Evolutionary conservation across 2,329 filamentous ascomycete genomes (phyloP).

Genomic region (Trichoderma brevicompactum): DNA sequence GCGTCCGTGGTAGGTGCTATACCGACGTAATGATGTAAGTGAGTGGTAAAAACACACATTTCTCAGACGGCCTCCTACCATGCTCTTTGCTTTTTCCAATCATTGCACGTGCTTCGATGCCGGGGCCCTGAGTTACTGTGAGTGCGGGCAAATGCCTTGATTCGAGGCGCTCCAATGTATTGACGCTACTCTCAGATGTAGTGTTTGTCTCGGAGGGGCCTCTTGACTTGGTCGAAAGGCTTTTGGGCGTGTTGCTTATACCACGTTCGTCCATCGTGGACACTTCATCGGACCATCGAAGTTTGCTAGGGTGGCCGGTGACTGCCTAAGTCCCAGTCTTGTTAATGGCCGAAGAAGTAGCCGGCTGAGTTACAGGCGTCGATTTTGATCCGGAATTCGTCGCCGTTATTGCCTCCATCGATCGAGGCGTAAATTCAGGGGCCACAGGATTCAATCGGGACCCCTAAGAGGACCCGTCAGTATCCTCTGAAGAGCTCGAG

Average conservation of each 20-base stretch:
- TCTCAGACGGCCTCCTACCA: neutral
- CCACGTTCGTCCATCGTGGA: constrained; percentile 25
- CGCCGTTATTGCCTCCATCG: neutral
- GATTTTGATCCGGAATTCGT: neutral
- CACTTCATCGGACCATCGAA: constrained; percentile 41
- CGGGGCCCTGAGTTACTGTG: neutral
- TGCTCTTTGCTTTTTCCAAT: neutral
- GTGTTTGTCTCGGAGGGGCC: constrained; percentile 1
- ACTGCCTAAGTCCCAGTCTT: constrained; percentile 11
- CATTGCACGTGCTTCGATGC: neutral
- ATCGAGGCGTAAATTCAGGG: constrained; percentile 58
- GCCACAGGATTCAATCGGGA: constrained; percentile 61
- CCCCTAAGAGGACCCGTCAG: constrained; percentile 46
- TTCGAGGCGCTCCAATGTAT: constrained; percentile 27
- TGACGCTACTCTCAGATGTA: constrained; percentile 13
- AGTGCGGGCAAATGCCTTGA: constrained; percentile 31
- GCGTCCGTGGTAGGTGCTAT: neutral
- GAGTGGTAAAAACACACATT: neutral
- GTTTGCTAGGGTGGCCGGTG: constrained; percentile 22
- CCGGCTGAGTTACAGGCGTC: neutral
- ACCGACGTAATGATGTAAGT: neutral
- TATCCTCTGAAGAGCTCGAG: constrained; percentile 32
- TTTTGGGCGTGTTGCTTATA: constrained; percentile 5
- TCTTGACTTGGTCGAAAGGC: constrained; percentile 10
- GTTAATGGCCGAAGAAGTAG: neutral